phyloP scores from a whole-genome alignment of 257 asterid genomes.

The Primulina eburnea region DNA sequence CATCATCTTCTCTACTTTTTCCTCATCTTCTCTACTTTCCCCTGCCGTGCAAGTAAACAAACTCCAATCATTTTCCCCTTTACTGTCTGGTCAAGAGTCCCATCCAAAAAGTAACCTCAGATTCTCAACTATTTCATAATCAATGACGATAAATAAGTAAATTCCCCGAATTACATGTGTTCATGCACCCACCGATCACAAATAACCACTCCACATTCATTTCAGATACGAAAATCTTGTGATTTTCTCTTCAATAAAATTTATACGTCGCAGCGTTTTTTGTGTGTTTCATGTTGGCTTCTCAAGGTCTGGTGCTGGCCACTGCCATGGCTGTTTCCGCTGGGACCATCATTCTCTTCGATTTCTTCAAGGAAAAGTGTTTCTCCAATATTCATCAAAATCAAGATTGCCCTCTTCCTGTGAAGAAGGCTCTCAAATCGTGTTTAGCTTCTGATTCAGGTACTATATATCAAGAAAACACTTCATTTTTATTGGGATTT shows the following conservation, averaged over 20 bases:
- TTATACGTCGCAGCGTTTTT: too few species aligned
- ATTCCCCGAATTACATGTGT: not conserved
- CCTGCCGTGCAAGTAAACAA: not conserved
- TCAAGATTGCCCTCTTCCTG: not conserved
- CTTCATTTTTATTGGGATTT: not conserved
- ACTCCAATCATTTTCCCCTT: not conserved
- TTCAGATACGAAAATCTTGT: not conserved
- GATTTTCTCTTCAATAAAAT: too few species aligned
- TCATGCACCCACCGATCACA: constrained; percentile 22
- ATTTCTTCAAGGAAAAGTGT: constrained; percentile 44
- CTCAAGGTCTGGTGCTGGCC: constrained; percentile 68
- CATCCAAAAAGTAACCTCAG: not conserved
- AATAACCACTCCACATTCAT: not conserved
- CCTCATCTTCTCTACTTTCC: not conserved
- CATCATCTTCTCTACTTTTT: too few species aligned
- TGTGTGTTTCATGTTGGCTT: constrained; percentile 31
- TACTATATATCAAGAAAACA: constrained; percentile 13
- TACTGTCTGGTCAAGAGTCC: not conserved
- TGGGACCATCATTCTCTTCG: constrained; percentile 60
- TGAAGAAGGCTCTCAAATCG: constrained; percentile 35
- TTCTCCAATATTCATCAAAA: constrained; percentile 14
- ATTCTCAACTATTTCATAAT: not conserved
- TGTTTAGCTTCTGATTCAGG: constrained; percentile 59
- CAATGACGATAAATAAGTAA: too few species aligned
- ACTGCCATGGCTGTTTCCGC: constrained; percentile 89